Evolutionary conservation across 495 filamentous ascomycete genomes (phyloP), one percentile per base, ranked within the genome.

Genomic region (Podospora pseudopauciseta): DNA sequence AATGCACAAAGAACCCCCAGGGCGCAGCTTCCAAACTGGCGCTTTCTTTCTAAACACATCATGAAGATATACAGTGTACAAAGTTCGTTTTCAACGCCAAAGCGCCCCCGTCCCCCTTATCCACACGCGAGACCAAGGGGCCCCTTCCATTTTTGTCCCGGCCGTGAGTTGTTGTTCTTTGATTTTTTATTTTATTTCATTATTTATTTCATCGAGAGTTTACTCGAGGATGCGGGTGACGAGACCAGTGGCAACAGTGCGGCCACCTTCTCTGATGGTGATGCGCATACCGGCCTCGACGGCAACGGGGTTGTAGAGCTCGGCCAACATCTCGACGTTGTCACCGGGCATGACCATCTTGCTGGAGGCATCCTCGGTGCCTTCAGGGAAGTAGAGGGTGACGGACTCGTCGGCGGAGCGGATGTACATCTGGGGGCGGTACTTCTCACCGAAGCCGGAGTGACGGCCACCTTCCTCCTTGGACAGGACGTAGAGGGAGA

Each of bases 391-490:
- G 75, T 81, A 84, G 66, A 99, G 87, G 27, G 86, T 84, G 75
- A 87, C 88, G 62, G 95, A 83, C 83, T 97, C 94, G 81, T 99
- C 93, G 67, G 94, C 92, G 72, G 95, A 98, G 68, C 95, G 91
- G 73, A 99, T 83, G 87, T 88, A 99, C 74, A 97, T 87, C 84
- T 99, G 95, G 65, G 95, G 95, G 72, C 92, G 88, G 86, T 98
- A 99, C 85, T 97, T 96, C 80, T 89, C 79, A 70, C 88, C 86
- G 85, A 99, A 99, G 44, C 92, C 92, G 70, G 90, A 97, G 83
- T 96, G 93, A 66, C 95, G 91, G 71, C 95, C 95, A 81, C 95
- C 95, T 80, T 99, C 95, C 75, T 97, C 95, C 87, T 98, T 97
- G 68, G 88, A 93, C 70, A 99, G 85, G 71, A 98, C 92, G 82